Base-by-base conservation (phyloP, 495 filamentous ascomycete species). In the Penicillium longicatenatum region DNA sequence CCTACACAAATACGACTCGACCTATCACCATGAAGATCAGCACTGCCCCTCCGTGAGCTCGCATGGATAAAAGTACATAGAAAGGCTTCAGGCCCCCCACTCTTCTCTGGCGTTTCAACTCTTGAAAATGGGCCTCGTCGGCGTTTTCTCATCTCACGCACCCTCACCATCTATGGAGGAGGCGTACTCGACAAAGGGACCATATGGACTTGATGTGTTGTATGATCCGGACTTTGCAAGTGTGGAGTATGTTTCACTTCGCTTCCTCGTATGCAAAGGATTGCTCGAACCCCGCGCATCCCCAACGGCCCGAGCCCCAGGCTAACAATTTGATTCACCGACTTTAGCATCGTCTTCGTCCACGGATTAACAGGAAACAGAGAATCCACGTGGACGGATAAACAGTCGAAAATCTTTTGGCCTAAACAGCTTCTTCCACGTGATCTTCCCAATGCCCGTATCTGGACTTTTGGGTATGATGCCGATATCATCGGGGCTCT, bases 381-480 rank as follows among this genome's bases (percentile, higher is more conserved):
- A 9, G 53, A 55, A 41, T 48, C 53, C 12, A 55, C 29, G 4
- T 55, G 53, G 53, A 55, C 53, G 1, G 19, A 47, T 24, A 54
- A 55, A 17, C 12, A 19, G 43, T 20, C 43, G n/a, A 29, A 20
- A 16, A 10, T 22, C 12, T 55, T 55, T 26, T 55, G 53, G 53
- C 53, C 53, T 4, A 43, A 49, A 29, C 42, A 22, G 24, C 35
- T 55, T 20, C 44, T 55, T 4, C 42, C 30, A 7, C 22, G 31
- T 2, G 53, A 55, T 24, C 30, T 55, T 4, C 53, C 53, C 3
- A 48, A 8, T 30, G 53, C 43, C 16, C 53, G 53, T 4, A 48
- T 55, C n/a, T 35, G 19, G n/a, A 48, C 53, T 14, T 55, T 37
- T 12, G 53, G 53, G 3, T 55, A 55, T 30, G 53, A 55, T 30